These are phyloP conservation scores for Homolaphlyctis polyrhiza DNA, from an alignment of 371 early-diverging fungal species.

Conservation along the genomic window DNA sequence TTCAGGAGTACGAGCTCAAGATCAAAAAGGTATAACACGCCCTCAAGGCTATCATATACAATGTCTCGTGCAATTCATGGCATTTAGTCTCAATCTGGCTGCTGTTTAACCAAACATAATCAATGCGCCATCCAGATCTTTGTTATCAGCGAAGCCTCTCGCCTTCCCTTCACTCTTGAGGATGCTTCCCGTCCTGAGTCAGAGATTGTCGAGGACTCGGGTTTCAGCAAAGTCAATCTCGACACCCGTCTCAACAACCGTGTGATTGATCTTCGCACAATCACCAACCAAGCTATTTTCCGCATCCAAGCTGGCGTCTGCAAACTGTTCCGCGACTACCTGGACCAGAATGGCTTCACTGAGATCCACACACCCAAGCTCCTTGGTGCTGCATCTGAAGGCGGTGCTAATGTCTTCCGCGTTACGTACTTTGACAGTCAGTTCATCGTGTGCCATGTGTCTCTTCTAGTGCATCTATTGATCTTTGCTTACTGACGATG, in stretches of 20 bases:
- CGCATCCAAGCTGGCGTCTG: conserved; percentile 94
- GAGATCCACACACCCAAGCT: conserved; percentile 99
- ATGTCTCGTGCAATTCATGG: too few relatives aligned
- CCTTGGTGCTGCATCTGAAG: conserved; percentile 95
- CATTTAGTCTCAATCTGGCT: conserved; percentile 13
- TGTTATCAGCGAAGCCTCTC: conserved; percentile 74
- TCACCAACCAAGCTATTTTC: conserved; percentile 97
- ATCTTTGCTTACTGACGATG: conserved; percentile 1
- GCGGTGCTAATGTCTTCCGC: conserved; percentile 98
- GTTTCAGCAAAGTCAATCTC: conserved; percentile 75
- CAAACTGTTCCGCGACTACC: conserved; percentile 91
- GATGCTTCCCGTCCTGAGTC: conserved; percentile 88
- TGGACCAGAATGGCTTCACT: conserved; percentile 77
- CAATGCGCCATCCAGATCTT: conserved; percentile 38
- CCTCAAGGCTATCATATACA: too few relatives aligned
- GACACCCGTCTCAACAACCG: conserved; percentile 97
- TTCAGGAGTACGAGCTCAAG: conserved; percentile 83
- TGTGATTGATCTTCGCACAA: conserved; percentile 93
- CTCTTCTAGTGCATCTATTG: background rate
- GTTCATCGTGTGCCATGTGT: conserved; percentile 7
- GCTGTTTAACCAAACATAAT: background rate
- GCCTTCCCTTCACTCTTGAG: conserved; percentile 94
- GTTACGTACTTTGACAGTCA: conserved; percentile 94
- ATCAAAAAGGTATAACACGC: conserved; percentile 60
- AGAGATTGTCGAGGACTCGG: conserved; percentile 64